Evolutionary conservation across 768 basidiomycete species (phyloP), one percentile per base, ranked within the genome.

Genomic region (Myochromella boudieri): DNA sequence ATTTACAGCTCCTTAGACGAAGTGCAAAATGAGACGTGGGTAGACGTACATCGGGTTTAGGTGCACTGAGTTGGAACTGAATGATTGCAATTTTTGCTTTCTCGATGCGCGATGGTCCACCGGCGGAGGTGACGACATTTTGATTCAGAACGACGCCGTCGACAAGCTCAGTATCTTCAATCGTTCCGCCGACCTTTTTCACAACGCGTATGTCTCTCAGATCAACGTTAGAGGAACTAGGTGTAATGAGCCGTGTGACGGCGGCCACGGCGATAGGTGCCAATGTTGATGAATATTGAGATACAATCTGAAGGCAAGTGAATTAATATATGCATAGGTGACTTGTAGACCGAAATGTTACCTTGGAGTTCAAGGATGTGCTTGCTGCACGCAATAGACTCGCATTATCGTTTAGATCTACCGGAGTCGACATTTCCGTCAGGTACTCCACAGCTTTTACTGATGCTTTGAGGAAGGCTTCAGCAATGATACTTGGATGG

Each of bases 251-350:
- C 50, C 94, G 89, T 17, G 87, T 91, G 32, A 99, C 97, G 22
- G 95, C 94, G 42, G 84, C 78, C n/a, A 99, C 97, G 12, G 97
- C 97, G 55, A 98, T 99, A 29, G 97, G 97, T n/a, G 97, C 91
- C 54, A 99, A 80, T 28, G 91, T 95, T 10, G 94, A 91, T 3
- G 97, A 98, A 66, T 98, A 98, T 78, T 98, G 97, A 14, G 97
- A 98, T 32, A 98, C 97, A 58, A 99, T 97, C 95, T 97, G 60
- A 17, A n/a, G n/a, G 37, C 21, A 44, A 22, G 24, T 12, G 42
- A 10, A 12, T 54, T 22, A 32, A 44, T 38, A 43, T 33, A 22
- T 49, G 33, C 39, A 25, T 25, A 24, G 17, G 40, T 15, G 43
- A 41, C 26, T n/a, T n/a, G 28, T 39, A 28, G 20, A 12, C 33